Conservation (phyloP, 352 stramenopile species). For the Pythium dissotocum region DNA sequence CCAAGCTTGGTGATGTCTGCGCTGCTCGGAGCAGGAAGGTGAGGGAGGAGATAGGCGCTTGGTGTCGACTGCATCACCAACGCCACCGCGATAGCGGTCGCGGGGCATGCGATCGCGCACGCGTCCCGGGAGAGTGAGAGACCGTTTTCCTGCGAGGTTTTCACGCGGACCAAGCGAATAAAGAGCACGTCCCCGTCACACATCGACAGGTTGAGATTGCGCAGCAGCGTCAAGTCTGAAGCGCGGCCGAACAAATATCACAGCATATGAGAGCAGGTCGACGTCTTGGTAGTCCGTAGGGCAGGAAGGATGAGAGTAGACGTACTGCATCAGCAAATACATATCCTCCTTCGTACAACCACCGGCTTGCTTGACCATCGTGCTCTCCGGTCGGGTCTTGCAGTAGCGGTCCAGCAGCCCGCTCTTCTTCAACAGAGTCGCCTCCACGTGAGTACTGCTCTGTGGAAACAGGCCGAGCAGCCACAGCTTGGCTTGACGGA, state of each 20-base stretch:
- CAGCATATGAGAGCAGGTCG: slow-evolving; percentile 19
- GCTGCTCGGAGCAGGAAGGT: neutral
- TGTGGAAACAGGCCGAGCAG: slow-evolving; percentile 19
- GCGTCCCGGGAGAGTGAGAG: slow-evolving; percentile 13
- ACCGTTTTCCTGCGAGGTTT: slow-evolving; percentile 17
- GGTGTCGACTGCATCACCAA: slow-evolving; percentile 17
- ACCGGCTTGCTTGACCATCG: neutral
- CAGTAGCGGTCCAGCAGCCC: neutral
- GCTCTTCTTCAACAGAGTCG: neutral
- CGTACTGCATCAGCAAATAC: neutral
- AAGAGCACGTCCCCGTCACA: slow-evolving; percentile 9
- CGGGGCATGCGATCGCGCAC: slow-evolving; percentile 3
- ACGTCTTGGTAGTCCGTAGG: slow-evolving; percentile 23
- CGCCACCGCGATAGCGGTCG: slow-evolving; percentile 15
- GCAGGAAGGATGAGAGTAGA: neutral
- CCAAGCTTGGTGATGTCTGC: neutral
- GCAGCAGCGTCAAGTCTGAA: slow-evolving; percentile 29
- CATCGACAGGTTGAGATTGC: slow-evolving; percentile 22
- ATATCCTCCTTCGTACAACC: neutral
- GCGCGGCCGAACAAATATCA: slow-evolving; percentile 35
- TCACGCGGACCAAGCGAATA: slow-evolving; percentile 11
- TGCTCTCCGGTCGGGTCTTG: neutral
- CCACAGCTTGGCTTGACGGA: slow-evolving; percentile 22
- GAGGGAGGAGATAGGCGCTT: neutral
- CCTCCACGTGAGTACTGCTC: slow-evolving; percentile 5